A percentile compares a stretch with the other conserved stretches of the same genome.
Conservation (phyloP, 108 stramenopile genomes). For the Skeletonema potamos region DNA sequence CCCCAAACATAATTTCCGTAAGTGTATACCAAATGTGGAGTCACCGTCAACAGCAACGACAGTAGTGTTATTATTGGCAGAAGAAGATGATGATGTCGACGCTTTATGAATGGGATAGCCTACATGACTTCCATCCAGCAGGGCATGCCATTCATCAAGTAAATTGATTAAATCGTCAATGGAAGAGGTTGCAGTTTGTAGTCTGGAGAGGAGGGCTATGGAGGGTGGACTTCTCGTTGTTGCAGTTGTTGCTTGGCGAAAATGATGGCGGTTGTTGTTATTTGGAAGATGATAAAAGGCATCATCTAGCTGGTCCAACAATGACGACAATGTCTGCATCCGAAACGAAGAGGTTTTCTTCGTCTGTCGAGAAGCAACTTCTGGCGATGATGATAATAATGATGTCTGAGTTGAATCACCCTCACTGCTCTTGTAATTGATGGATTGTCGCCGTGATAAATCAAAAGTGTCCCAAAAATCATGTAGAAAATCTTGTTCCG, state of each 20-base stretch:
- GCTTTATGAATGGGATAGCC: neutral
- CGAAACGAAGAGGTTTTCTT: neutral
- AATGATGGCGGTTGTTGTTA: neutral
- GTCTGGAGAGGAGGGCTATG: conserved; percentile 5
- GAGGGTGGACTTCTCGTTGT: conserved; percentile 30
- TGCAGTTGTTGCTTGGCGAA: neutral
- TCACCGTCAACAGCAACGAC: conserved; percentile 54
- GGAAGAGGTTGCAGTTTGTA: conserved; percentile 20
- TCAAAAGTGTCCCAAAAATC: neutral
- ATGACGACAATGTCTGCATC: conserved; percentile 11
- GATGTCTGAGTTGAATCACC: too few species aligned
- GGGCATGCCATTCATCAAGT: conserved; percentile 28
- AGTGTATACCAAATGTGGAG: conserved; percentile 66
- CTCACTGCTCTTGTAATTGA: neutral
- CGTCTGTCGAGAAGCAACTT: neutral
- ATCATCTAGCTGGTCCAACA: conserved; percentile 30
- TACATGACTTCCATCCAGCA: conserved; percentile 18
- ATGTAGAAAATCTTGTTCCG: neutral
- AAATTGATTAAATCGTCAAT: conserved; percentile 33
- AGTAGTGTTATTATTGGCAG: too few species aligned
- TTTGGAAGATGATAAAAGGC: conserved; percentile 4
- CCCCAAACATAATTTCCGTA: conserved; percentile 75
- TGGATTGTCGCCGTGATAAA: neutral
- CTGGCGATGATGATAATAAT: too few species aligned
- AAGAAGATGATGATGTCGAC: too few species aligned